A percentile compares a stretch with the other conserved stretches of the same genome.
phyloP scores from a whole-genome alignment of 495 filamentous ascomycete species.

The Annulohypoxylon stygium region DNA sequence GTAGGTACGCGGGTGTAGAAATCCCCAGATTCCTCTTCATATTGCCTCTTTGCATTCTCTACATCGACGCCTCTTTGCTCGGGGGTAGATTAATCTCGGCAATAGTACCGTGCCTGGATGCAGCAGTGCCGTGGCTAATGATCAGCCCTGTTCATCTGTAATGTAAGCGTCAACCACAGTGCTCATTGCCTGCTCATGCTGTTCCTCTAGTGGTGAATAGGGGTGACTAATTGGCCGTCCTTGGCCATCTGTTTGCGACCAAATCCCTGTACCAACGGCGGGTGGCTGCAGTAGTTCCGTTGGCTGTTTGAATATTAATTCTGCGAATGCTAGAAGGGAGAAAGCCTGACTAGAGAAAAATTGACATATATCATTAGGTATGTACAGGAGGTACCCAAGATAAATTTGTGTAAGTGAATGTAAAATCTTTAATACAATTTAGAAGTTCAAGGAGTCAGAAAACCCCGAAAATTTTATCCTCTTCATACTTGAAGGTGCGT shows the following conservation, averaged over 20 bases:
- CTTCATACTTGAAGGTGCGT: neutral
- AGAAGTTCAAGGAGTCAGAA: neutral
- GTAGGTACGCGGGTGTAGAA: conserved; percentile 4
- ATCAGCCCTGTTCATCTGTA: conserved; percentile 29
- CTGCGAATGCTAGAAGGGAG: conserved; percentile 38
- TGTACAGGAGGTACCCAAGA: neutral
- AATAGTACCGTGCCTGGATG: conserved; percentile 12
- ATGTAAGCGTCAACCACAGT: conserved; percentile 21
- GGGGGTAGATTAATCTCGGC: conserved; percentile 23
- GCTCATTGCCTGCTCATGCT: conserved; percentile 10
- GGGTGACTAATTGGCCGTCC: conserved; percentile 30
- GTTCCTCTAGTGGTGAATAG: conserved; percentile 20
- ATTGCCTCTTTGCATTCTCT: conserved; percentile 18
- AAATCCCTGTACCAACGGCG: conserved; percentile 49
- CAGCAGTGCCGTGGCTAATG: conserved; percentile 11
- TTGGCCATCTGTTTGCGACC: conserved; percentile 42
- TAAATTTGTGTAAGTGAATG: conserved; percentile 2
- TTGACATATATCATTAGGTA: conserved; percentile 24
- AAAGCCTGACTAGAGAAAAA: conserved; percentile 21
- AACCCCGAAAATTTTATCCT: neutral
- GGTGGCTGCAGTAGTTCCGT: conserved; percentile 57
- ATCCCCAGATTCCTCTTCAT: conserved; percentile 10
- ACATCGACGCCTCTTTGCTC: conserved; percentile 16
- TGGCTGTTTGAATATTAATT: conserved; percentile 62
- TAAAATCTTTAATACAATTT: neutral